These are phyloP conservation scores for Pseudomicrostroma phylloplanum DNA, from an alignment of 1,284 basidiomycete species.

Conservation along the genomic window DNA sequence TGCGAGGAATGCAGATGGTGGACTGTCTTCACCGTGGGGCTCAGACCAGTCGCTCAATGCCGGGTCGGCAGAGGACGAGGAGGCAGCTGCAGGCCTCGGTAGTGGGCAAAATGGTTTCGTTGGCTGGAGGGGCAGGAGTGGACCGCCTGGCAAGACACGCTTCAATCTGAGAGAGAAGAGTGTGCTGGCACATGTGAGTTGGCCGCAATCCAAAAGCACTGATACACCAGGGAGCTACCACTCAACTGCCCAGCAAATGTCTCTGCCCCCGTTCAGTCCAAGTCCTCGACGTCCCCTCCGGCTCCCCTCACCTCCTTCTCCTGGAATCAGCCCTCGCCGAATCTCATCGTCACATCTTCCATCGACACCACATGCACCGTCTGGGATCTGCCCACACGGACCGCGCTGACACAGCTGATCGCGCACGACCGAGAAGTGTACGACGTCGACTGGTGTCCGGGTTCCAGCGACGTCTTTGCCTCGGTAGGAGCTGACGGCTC, in stretches of 20 bases:
- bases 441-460: constrained; percentile 95
- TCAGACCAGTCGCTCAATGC: background rate
- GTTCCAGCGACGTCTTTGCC: constrained; percentile 95
- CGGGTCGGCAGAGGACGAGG: background rate
- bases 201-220: background rate
- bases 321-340: constrained; percentile 49
- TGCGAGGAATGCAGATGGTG: constrained; percentile 11
- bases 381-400: constrained; percentile 88
- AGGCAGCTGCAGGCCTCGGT: background rate
- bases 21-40: constrained; percentile 6
- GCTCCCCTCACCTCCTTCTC: constrained; percentile 49
- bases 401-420: constrained; percentile 80
- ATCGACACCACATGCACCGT: constrained; percentile 56
- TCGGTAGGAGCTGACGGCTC: constrained; percentile 96
- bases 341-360: constrained; percentile 56
- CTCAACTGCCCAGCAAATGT: background rate
- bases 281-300: constrained; percentile 42
- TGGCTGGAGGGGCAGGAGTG: constrained; percentile 1
- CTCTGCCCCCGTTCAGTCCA: constrained; percentile 24
- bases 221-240: background rate
- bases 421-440: constrained; percentile 98
- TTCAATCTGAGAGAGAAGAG: constrained; percentile 45
- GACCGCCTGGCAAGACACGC: constrained; percentile 13
- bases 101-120: background rate
- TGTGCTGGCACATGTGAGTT: constrained; percentile 38